phyloP scores from a whole-genome alignment of 148 eudicot species.

The Limonium bicolor region DNA sequence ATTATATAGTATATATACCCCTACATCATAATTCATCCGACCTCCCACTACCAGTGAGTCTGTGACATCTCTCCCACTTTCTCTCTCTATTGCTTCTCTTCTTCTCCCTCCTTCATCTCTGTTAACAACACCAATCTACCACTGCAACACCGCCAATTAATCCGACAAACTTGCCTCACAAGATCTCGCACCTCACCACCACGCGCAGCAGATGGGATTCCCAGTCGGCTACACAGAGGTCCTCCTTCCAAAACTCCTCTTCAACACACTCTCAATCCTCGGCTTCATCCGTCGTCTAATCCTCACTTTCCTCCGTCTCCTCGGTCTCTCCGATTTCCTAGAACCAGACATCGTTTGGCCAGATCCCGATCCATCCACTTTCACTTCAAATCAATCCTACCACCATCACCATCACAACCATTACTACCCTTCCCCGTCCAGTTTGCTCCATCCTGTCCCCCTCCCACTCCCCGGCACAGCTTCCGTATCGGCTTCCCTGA shows the following conservation, averaged over 20 bases:
- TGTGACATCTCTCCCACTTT: too few relatives aligned
- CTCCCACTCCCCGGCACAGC: conserved; percentile 2
- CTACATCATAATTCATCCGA: too few relatives aligned
- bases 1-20: too few relatives aligned
- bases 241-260: conserved; percentile 13
- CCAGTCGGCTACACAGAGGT: not conserved
- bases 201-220: conserved; percentile 1
- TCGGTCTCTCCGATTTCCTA: conserved; percentile 9
- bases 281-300: conserved; percentile 3
- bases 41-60: too few relatives aligned
- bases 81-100: too few relatives aligned
- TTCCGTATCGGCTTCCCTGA: conserved; percentile 38
- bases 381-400: not conserved
- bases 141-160: too few relatives aligned
- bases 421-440: not conserved
- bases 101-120: too few relatives aligned
- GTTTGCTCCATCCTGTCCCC: not conserved
- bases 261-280: conserved; percentile 10
- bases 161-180: too few relatives aligned
- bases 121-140: too few relatives aligned
- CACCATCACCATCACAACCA: not conserved
- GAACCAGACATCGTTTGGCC: conserved; percentile 6
- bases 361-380: not conserved
- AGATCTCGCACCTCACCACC: too few relatives aligned
- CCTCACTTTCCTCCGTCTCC: conserved; percentile 11